Base-by-base conservation (phyloP, 768 basidiomycete genomes). In the Tricholomella constricta region DNA sequence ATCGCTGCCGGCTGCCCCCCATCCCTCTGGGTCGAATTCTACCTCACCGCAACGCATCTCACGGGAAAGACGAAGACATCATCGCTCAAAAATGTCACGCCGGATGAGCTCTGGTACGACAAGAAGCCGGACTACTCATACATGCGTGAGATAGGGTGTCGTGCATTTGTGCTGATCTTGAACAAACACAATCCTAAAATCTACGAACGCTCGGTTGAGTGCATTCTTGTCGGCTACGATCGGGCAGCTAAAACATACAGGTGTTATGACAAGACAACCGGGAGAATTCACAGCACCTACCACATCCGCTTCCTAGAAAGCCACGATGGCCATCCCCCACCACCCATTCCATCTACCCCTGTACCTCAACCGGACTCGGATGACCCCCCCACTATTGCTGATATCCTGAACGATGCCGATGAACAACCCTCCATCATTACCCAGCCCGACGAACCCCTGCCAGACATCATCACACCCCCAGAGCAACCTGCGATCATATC, bases 191-290 rank as follows among this genome's bases (percentile, higher is more conserved):
- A 66, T 22, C 59, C 63, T 0, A 65, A 65, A 26, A 55, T 66
- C 17, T 63, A 46, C 32, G 54, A 54, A 14, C 54, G 52, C 1
- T 60, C 61, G 2, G 15, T 61, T 26, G 68, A 72, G 58, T 75
- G 76, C 48, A 51, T 70, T 2, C 72, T 73, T 37, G 62, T 76
- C 48, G 71, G 76, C 2, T 77, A 75, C 48, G 60, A 65, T 2
- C 32, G 48, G 2, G 57, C 61, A 26, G 61, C 69, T 4, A 73
- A 73, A 52, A 70, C 64, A 2, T 77, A 68, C 47, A 51, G 59
- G 15, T 64, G 67, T 57, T 69, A 68, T 27, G 53, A 74, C 41
- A 51, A 55, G 4, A 19, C 22, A 9, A 51, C 62, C 1, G 11
- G 47, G 11, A 52, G 51, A 1, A 46, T 65, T 15, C 26, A 63